phyloP scores from a whole-genome alignment of 2,329 filamentous ascomycete species.

The Fusarium ramigenum region DNA sequence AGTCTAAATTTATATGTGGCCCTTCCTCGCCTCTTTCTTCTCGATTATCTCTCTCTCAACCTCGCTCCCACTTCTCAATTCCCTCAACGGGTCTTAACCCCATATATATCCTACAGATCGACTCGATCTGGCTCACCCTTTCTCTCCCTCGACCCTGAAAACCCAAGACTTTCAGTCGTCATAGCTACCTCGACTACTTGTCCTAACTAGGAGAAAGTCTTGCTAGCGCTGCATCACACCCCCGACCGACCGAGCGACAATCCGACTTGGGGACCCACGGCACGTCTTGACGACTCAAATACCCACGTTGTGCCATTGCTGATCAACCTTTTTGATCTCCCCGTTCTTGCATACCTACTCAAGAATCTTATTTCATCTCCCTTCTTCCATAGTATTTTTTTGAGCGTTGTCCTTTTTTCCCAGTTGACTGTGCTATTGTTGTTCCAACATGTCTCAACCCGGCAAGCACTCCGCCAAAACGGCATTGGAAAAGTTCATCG shows the following conservation, averaged over 20 bases:
- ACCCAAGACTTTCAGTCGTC: constrained; percentile 20
- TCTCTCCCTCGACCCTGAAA: background rate
- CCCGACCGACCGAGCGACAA: constrained; percentile 44
- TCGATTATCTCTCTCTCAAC: background rate
- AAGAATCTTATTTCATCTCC: background rate
- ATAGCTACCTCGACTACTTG: constrained; percentile 30
- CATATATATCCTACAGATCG: constrained; percentile 23
- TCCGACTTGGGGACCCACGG: constrained; percentile 30
- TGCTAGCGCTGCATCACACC: constrained; percentile 30
- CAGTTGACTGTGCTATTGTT: background rate
- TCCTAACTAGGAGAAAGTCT: constrained; percentile 36
- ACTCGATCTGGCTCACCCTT: constrained; percentile 15
- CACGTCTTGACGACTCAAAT: constrained; percentile 21
- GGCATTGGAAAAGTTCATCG: constrained; percentile 45
- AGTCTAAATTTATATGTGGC: constrained; percentile 39
- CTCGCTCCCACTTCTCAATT: constrained; percentile 12
- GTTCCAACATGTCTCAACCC: constrained; percentile 28
- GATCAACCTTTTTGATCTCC: constrained; percentile 22
- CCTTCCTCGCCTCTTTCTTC: constrained; percentile 30
- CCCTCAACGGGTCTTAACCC: constrained; percentile 6
- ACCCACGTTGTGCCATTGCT: constrained; percentile 19
- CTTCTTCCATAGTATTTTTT: background rate
- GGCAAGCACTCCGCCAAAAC: constrained; percentile 38
- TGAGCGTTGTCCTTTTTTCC: constrained; percentile 5
- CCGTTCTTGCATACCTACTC: constrained; percentile 15